These are phyloP conservation scores for Asterophora lycoperdoides DNA, from an alignment of 768 basidiomycete species.

Conservation along the genomic window DNA sequence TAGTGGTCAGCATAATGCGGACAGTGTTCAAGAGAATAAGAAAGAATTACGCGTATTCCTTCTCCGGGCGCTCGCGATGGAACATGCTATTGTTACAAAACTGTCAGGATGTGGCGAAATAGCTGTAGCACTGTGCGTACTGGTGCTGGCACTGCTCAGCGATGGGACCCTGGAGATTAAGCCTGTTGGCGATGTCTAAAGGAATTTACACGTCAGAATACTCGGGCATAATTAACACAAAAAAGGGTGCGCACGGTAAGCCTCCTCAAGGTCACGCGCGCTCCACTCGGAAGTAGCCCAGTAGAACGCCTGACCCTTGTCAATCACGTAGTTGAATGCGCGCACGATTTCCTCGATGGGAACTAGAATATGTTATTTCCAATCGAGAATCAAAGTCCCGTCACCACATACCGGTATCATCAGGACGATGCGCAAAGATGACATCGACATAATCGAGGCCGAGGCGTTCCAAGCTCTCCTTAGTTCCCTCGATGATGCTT, in stretches of 20 bases:
- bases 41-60: constrained; percentile 58
- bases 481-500: constrained; percentile 72
- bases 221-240: constrained; percentile 51
- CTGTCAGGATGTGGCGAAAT: no score
- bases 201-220: constrained; percentile 44
- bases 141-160: constrained; percentile 76
- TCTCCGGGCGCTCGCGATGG: constrained; percentile 76
- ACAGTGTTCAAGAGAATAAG: not conserved
- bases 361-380: constrained; percentile 26
- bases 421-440: constrained; percentile 66
- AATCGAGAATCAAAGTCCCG: not conserved
- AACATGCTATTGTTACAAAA: constrained; percentile 50
- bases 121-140: constrained; percentile 23
- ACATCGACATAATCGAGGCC: constrained; percentile 74
- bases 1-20: not conserved
- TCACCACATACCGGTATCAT: constrained; percentile 39
- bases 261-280: constrained; percentile 57
- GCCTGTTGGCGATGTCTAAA: constrained; percentile 62
- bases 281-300: constrained; percentile 76
- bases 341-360: constrained; percentile 78
- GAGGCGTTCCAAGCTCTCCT: constrained; percentile 62
- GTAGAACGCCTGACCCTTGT: constrained; percentile 66
- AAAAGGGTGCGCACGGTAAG: constrained; percentile 35
- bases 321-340: constrained; percentile 76
- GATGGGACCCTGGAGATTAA: constrained; percentile 65